Conservation (phyloP, 768 basidiomycete species). For the Boletellus sp. region DNA sequence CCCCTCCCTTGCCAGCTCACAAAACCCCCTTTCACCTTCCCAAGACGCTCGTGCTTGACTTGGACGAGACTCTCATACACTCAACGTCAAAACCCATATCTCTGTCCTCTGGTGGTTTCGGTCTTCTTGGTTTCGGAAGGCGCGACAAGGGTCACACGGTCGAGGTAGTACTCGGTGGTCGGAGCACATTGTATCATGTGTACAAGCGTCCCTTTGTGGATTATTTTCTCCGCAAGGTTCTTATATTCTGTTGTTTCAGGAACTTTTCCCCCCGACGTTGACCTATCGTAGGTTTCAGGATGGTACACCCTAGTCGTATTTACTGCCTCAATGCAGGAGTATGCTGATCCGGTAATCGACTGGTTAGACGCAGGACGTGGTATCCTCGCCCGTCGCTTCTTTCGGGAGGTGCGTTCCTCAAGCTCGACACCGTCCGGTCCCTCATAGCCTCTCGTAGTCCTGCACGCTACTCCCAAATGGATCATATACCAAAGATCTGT, state of each 20-base stretch:
- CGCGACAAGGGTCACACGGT: constrained; percentile 79
- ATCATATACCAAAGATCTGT: constrained; percentile 90
- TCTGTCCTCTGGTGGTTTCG: constrained; percentile 45
- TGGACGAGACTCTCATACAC: constrained; percentile 98
- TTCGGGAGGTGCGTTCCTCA: constrained; percentile 72
- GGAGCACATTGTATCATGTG: constrained; percentile 92
- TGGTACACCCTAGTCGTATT: constrained; percentile 99
- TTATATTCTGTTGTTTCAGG: constrained; percentile 15
- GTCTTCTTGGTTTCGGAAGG: constrained; percentile 58
- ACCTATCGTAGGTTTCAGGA: constrained; percentile 71
- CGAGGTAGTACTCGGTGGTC: constrained; percentile 85
- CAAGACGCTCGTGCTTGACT: constrained; percentile 94
- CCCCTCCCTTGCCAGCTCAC: constrained; percentile 46
- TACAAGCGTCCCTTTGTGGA: constrained; percentile 98
- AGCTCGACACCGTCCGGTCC: background rate
- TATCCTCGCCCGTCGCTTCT: constrained; percentile 82
- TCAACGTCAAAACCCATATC: constrained; percentile 82
- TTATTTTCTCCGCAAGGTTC: constrained; percentile 84
- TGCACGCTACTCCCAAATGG: constrained; percentile 92
- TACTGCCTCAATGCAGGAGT: constrained; percentile 98
- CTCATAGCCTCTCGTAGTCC: constrained; percentile 47
- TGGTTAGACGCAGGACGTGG: constrained; percentile 96
- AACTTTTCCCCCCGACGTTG: background rate
- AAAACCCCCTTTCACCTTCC: constrained; percentile 75
- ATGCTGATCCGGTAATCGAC: constrained; percentile 99